phyloP scores from a whole-genome alignment of 108 stramenopile genomes.

The Nannochloropsis gaditana region DNA sequence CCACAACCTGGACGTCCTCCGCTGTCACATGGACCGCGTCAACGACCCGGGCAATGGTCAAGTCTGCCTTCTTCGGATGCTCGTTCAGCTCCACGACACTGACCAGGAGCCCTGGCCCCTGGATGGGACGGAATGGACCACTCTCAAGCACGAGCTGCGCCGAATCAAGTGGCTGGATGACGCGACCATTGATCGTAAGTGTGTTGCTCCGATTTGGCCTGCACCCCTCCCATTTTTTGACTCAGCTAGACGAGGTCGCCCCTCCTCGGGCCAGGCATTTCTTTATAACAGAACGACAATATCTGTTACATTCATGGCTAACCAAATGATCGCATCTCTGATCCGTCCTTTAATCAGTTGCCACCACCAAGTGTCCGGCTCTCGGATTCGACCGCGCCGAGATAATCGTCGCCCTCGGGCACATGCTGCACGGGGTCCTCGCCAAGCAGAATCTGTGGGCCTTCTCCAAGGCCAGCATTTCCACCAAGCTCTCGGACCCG shows the following conservation, averaged over 20 bases:
- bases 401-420: constrained; percentile 76
- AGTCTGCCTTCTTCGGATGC: constrained; percentile 76
- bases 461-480: constrained; percentile 75
- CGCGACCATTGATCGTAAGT: constrained; percentile 39
- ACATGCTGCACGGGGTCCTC: constrained; percentile 82
- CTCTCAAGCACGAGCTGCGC: constrained; percentile 25
- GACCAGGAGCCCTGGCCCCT: background rate
- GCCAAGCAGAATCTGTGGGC: constrained; percentile 67
- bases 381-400: constrained; percentile 71
- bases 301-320: background rate
- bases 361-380: constrained; percentile 37
- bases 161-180: constrained; percentile 33
- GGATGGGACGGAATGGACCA: background rate
- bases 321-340: background rate
- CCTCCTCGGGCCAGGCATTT: too few relatives aligned
- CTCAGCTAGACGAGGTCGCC: background rate
- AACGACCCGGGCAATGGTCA: constrained; percentile 81
- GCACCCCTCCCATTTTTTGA: background rate
- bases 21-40: constrained; percentile 81
- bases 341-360: background rate
- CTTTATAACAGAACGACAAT: too few relatives aligned
- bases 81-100: constrained; percentile 58
- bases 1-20: constrained; percentile 75
- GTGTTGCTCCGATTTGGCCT: constrained; percentile 17
- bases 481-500: constrained; percentile 56